Percentiles rank a stretch among this genome's conserved stretches.
phyloP scores from a whole-genome alignment of 768 basidiomycete genomes.

The Kockovaella imperatae region DNA sequence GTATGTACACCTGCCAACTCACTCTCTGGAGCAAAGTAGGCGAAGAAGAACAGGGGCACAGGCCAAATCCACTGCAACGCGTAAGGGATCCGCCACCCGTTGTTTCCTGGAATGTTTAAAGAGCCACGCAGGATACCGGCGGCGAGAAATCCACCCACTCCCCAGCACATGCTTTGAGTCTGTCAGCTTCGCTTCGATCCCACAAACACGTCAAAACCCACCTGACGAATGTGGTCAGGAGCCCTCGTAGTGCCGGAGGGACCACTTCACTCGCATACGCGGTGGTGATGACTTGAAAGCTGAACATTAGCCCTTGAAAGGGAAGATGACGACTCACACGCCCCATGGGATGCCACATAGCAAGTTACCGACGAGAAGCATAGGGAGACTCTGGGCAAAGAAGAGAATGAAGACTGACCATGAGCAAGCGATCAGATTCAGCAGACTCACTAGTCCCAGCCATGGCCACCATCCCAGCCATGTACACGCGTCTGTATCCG shows the following conservation, averaged over 20 bases:
- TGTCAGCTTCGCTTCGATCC: too few relatives aligned
- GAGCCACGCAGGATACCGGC: slow-evolving; percentile 14
- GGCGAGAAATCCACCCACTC: slow-evolving; percentile 20
- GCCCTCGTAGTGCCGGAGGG: slow-evolving; percentile 17
- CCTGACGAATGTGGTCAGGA: slow-evolving; percentile 17
- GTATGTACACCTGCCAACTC: not conserved
- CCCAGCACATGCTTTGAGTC: slow-evolving; percentile 36
- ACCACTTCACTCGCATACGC: slow-evolving; percentile 21
- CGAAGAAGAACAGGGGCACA: slow-evolving; percentile 17
- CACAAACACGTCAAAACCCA: too few relatives aligned
- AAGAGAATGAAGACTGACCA: slow-evolving; percentile 4
- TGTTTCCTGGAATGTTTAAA: slow-evolving; percentile 6
- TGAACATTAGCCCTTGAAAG: too few relatives aligned
- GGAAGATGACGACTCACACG: too few relatives aligned
- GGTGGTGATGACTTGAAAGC: slow-evolving; percentile 16
- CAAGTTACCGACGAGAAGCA: slow-evolving; percentile 14
- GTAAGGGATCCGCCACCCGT: slow-evolving; percentile 5
- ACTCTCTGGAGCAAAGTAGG: slow-evolving; percentile 24
- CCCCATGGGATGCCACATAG: slow-evolving; percentile 43
- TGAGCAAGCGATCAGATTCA: not conserved
- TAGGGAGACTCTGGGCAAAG: slow-evolving; percentile 5
- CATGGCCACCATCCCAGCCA: slow-evolving; percentile 22
- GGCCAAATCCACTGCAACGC: slow-evolving; percentile 28
- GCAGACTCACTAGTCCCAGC: slow-evolving; percentile 2
- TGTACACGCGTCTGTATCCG: slow-evolving; percentile 38